These are phyloP conservation scores for Fonsecaea nubica DNA, from an alignment of 2,329 filamentous ascomycete species.

Conservation along the genomic window DNA sequence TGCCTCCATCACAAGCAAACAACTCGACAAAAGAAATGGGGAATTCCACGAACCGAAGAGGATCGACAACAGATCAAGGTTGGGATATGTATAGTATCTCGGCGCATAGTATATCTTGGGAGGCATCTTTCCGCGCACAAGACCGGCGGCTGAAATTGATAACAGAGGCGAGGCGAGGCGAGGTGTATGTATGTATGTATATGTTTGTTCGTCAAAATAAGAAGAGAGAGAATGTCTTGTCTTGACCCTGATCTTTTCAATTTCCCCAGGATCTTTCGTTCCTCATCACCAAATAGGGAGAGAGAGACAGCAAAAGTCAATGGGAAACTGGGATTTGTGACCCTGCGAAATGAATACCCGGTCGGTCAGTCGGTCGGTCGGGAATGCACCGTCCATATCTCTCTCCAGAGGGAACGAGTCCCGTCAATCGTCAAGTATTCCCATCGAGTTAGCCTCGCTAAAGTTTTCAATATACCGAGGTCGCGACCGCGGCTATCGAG, in stretches of 20 bases:
- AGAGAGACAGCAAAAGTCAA: too few species aligned
- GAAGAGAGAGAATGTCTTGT: too few species aligned
- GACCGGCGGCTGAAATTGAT: neutral
- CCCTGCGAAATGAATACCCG: too few species aligned
- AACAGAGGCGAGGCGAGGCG: neutral
- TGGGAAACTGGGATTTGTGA: too few species aligned
- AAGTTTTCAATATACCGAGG: neutral
- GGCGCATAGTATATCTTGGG: constrained; percentile 8
- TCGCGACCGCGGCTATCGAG: neutral
- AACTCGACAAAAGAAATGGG: neutral
- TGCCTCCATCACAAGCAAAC: neutral
- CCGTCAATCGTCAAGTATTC: too few species aligned
- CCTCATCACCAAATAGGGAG: too few species aligned
- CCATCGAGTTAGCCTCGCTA: constrained; percentile 2
- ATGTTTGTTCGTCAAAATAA: too few species aligned
- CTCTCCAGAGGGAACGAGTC: too few species aligned
- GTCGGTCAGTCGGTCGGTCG: neutral
- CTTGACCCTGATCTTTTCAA: too few species aligned
- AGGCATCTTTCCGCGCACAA: neutral
- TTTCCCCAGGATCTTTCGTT: too few species aligned
- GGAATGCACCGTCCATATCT: too few species aligned
- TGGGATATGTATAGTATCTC: constrained; percentile 3
- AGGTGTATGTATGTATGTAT: neutral
- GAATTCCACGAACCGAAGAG: neutral
- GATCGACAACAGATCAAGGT: neutral